Evolutionary conservation across 768 basidiomycete genomes (phyloP).

Genomic region (Mycena indigotica): DNA sequence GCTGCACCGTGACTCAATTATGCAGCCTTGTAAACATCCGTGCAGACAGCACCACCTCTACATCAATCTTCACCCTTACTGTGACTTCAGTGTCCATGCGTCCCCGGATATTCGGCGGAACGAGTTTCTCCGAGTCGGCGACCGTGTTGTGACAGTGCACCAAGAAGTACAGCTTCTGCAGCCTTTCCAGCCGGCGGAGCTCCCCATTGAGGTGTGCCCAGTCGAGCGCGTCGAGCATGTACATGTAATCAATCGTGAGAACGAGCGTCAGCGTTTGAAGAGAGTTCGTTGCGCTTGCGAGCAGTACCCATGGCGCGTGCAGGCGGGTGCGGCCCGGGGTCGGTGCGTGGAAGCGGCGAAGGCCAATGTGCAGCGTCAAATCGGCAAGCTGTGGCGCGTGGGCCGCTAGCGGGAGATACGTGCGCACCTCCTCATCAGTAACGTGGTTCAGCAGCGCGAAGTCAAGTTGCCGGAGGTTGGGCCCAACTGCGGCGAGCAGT

Average conservation of each 20-base stretch:
- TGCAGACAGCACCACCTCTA: neutral
- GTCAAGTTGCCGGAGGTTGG: conserved; percentile 7
- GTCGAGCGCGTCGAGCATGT: neutral
- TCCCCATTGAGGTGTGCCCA: neutral
- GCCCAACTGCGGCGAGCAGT: conserved; percentile 2
- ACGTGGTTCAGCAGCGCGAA: conserved; percentile 6
- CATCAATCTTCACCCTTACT: neutral
- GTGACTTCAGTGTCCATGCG: neutral
- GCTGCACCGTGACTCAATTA: no score
- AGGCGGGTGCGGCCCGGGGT: neutral
- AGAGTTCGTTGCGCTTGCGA: neutral
- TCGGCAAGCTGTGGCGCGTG: neutral
- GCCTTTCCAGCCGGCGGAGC: neutral
- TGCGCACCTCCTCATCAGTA: no score
- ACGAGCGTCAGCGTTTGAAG: conserved; percentile 11
- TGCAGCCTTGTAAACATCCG: neutral
- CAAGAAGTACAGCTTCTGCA: neutral
- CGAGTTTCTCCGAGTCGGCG: neutral
- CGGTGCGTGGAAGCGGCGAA: conserved; percentile 3
- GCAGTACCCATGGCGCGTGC: conserved; percentile 9
- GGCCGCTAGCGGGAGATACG: no score
- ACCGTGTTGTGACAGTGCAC: neutral
- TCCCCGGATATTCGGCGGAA: neutral
- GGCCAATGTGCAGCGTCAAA: conserved; percentile 12
- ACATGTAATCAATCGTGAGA: conserved; percentile 6